Evolutionary conservation across 2,329 filamentous ascomycete species (phyloP).

Genomic region (Penicillium paneum): DNA sequence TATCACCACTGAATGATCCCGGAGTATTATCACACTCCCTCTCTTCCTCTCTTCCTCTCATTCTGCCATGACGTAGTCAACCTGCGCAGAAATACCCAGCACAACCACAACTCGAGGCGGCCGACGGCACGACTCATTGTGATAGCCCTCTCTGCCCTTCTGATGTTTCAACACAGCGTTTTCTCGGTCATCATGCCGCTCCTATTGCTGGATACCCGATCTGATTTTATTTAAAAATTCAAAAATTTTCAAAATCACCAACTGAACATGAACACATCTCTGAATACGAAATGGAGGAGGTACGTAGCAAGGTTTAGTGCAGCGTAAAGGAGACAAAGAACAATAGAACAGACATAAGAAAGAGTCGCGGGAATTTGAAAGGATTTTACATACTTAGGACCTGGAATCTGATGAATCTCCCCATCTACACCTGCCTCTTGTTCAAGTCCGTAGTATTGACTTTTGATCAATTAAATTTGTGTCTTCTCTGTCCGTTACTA

Average conservation of each 20-base stretch:
- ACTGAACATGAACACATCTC: not conserved
- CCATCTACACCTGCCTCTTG: not conserved
- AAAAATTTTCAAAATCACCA: conserved; percentile 3
- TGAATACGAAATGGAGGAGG: not conserved
- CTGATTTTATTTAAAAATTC: conserved; percentile 19
- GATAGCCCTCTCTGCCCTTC: conserved; percentile 5
- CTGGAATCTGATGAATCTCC: not conserved
- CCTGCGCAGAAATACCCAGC: conserved; percentile 21
- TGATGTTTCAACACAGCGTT: conserved; percentile 29
- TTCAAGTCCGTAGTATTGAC: not conserved
- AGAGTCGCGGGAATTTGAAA: not conserved
- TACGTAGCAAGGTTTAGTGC: not conserved
- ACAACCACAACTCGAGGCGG: conserved; percentile 5
- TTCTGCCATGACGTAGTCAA: conserved; percentile 22
- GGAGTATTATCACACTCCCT: not conserved
- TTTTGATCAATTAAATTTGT: not conserved
- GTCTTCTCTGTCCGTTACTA: conserved; percentile 11
- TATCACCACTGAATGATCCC: not conserved
- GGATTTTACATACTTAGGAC: not conserved
- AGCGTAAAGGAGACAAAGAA: not conserved
- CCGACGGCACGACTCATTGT: conserved; percentile 8
- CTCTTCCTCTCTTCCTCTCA: not conserved
- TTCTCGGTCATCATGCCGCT: conserved; percentile 17
- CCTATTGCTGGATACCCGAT: conserved; percentile 35
- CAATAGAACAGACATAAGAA: not conserved